Base-by-base conservation (phyloP, 495 filamentous ascomycete genomes). In the Aspergillus ellipticus region DNA sequence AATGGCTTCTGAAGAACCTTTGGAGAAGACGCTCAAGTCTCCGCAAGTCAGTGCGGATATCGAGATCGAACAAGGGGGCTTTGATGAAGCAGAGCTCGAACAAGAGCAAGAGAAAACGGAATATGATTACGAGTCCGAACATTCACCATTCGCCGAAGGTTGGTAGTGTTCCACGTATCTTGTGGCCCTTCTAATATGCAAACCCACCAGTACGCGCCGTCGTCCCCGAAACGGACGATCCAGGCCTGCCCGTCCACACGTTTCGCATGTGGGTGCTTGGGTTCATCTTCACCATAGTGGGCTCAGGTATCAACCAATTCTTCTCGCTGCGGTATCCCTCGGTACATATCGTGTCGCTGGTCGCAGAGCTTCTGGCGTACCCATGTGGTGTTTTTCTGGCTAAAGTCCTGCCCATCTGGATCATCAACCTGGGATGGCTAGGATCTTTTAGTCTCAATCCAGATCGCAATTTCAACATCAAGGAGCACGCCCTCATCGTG, bases 301-400 rank as follows among this genome's bases (percentile, higher is more conserved):
- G 89, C 46, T 90, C 88, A 33, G 86, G 88, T 3, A 90, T 89
- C 41, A 96, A 93, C 66, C 74, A 92, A 33, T 92, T 96, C 66
- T 95, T 93, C 71, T 89, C 89, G 15, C 66, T 95, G 57, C 79
- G 90, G 73, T 94, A 93, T 75, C 90, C 90, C 19, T 90, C 88
- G 56, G 88, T 93, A 59, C 84, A 86, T 20, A 93, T 95, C 61
- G 81, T 82, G 16, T 69, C 83, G 17, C 74, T 85, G 21, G 81
- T 85, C 11, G 82, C 82, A n/a, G 83, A 85, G 64, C 73, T 88
- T 31, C 71, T 88, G 43, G 82, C 85, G 15, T 87, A 83, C 73
- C 81, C 82, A 10, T 62, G 85, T 4, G 84, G 84, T 8, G 67
- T 72, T 13, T 63, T 67, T 37, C 64, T 72, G 2, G 64, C 67